Percentiles rank a stretch among this genome's conserved stretches.
phyloP scores from a whole-genome alignment of 2,329 filamentous ascomycete genomes.

The Trichoderma koningii region DNA sequence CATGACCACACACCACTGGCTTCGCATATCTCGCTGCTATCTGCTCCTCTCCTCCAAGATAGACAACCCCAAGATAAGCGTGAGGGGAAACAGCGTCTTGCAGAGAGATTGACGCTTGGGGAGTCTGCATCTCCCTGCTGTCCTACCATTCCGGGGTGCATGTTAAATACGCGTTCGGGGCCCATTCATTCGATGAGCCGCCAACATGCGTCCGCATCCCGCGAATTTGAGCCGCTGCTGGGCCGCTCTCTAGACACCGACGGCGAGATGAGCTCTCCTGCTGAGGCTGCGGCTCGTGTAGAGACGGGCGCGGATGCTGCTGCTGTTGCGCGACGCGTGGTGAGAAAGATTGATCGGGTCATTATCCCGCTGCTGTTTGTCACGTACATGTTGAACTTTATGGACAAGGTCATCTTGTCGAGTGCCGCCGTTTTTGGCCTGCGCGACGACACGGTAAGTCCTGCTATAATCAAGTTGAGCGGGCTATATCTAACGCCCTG shows the following conservation, averaged over 20 bases:
- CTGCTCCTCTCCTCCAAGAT: neutral
- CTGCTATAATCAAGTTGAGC: too few species aligned
- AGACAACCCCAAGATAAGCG: slow-evolving; percentile 16
- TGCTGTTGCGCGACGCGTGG: slow-evolving; percentile 43
- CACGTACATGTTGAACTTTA: slow-evolving; percentile 61
- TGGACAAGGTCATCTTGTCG: slow-evolving; percentile 60
- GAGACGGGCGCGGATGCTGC: slow-evolving; percentile 28
- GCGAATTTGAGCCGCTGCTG: slow-evolving; percentile 21
- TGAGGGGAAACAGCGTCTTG: slow-evolving; percentile 14
- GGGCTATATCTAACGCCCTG: slow-evolving; percentile 13
- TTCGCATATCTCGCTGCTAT: slow-evolving; percentile 13
- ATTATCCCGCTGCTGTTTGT: slow-evolving; percentile 59
- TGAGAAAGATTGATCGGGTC: slow-evolving; percentile 57
- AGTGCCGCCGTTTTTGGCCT: slow-evolving; percentile 59
- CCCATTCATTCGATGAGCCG: slow-evolving; percentile 2
- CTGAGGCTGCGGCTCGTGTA: slow-evolving; percentile 5
- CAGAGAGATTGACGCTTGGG: neutral
- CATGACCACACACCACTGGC: neutral
- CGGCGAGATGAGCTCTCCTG: slow-evolving; percentile 23
- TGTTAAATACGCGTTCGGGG: neutral
- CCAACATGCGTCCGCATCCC: neutral
- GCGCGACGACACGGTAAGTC: slow-evolving; percentile 46
- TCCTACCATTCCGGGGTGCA: neutral
- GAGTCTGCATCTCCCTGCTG: neutral
- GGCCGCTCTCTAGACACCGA: neutral